Percentiles rank a stretch among this genome's conserved stretches.
phyloP scores from a whole-genome alignment of 108 stramenopile species.

The Craspedostauros australis region DNA sequence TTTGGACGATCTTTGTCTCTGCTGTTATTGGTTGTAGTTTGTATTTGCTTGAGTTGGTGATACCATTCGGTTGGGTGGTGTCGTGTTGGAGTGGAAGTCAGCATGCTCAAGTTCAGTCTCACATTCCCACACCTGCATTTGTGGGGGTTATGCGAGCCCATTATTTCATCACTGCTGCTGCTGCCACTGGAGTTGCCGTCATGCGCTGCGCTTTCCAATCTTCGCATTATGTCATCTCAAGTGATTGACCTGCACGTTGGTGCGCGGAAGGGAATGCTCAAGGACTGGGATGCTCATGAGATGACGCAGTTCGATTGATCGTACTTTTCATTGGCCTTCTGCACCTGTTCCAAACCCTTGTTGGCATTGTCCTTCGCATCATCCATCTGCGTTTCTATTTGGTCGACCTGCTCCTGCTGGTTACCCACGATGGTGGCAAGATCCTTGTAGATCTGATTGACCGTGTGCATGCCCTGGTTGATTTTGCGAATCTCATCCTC shows the following conservation, averaged over 20 bases:
- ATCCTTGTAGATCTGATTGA: constrained; percentile 91
- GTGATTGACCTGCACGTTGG: too few species aligned
- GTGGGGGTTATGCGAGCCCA: too few species aligned
- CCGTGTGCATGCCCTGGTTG: constrained; percentile 82
- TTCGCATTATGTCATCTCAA: too few species aligned
- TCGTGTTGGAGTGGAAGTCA: too few species aligned
- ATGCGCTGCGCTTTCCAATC: too few species aligned
- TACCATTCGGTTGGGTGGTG: not conserved
- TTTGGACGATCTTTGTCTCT: not conserved
- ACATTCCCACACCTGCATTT: too few species aligned
- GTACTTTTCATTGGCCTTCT: constrained; percentile 71
- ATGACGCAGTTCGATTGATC: not conserved
- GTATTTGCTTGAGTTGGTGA: not conserved
- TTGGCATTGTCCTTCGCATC: constrained; percentile 64
- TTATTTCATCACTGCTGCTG: too few species aligned
- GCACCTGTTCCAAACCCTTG: constrained; percentile 73
- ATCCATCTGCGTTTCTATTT: constrained; percentile 83
- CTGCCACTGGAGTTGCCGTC: too few species aligned
- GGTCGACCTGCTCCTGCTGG: constrained; percentile 85
- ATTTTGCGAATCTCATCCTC: constrained; percentile 86
- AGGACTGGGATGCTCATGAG: too few species aligned
- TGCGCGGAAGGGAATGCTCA: too few species aligned
- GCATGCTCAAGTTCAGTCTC: too few species aligned
- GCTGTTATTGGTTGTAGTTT: not conserved
- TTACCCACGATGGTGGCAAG: constrained; percentile 75